phyloP scores from a whole-genome alignment of 2,329 filamentous ascomycete species.

The Pseudogymnoascus pannorum region DNA sequence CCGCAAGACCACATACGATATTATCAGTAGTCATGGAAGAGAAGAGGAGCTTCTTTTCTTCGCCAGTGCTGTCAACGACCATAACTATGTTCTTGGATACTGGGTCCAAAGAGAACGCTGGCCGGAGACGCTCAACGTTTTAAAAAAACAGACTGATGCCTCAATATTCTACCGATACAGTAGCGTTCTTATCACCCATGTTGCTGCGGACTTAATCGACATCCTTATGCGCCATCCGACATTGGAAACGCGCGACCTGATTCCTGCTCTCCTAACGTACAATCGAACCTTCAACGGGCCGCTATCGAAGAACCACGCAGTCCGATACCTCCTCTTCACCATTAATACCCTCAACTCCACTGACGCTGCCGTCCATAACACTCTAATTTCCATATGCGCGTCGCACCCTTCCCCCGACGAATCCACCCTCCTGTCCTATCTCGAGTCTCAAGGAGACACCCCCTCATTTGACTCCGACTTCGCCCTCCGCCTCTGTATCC shows the following conservation, averaged over 20 bases:
- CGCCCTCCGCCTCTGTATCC: constrained; percentile 88
- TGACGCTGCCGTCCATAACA: constrained; percentile 89
- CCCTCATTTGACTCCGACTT: constrained; percentile 92
- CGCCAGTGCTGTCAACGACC: constrained; percentile 81
- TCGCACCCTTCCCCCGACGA: constrained; percentile 79
- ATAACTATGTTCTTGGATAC: constrained; percentile 90
- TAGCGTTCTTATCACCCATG: constrained; percentile 90
- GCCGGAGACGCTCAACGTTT: constrained; percentile 75
- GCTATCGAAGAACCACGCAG: constrained; percentile 74
- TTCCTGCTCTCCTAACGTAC: constrained; percentile 90
- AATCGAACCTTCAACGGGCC: constrained; percentile 68
- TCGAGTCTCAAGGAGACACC: constrained; percentile 82
- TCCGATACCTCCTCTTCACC: constrained; percentile 87
- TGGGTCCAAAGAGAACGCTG: constrained; percentile 96
- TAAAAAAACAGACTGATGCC: constrained; percentile 87
- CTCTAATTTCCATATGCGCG: constrained; percentile 90
- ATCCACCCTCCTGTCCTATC: constrained; percentile 75
- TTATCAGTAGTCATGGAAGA: constrained; percentile 89
- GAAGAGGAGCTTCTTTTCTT: constrained; percentile 91
- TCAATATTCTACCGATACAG: constrained; percentile 96
- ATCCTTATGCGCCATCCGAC: constrained; percentile 88
- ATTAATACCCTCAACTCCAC: constrained; percentile 78
- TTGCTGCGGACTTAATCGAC: constrained; percentile 79
- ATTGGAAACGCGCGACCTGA: constrained; percentile 77
- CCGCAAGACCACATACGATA: constrained; percentile 85